Conservation (phyloP, 106 monocot species). For the Dendrobium officinale region DNA sequence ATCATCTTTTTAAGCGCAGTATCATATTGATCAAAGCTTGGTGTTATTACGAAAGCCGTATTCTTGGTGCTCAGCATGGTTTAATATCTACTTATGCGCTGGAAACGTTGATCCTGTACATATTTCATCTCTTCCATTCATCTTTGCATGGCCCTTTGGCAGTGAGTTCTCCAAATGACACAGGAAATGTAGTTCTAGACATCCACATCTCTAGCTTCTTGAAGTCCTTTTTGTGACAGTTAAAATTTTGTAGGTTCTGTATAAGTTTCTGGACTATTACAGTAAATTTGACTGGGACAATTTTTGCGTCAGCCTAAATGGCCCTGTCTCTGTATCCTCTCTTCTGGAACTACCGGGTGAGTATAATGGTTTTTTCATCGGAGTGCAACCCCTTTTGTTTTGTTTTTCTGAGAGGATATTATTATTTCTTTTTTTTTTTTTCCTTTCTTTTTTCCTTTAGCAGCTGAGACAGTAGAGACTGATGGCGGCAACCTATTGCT, state of each 20-base stretch:
- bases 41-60: slow-evolving; percentile 97
- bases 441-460: neutral
- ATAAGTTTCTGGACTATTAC: slow-evolving; percentile 81
- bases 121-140: slow-evolving; percentile 75
- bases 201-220: neutral
- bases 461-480: slow-evolving; percentile 55
- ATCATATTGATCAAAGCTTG: slow-evolving; percentile 91
- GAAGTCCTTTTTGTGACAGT: neutral
- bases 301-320: slow-evolving; percentile 59
- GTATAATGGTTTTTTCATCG: slow-evolving; percentile 2
- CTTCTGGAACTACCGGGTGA: slow-evolving; percentile 66
- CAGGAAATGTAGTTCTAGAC: neutral
- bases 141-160: slow-evolving; percentile 66
- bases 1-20: slow-evolving; percentile 84
- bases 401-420: too few species aligned
- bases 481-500: slow-evolving; percentile 47
- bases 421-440: neutral
- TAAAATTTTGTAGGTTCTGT: slow-evolving; percentile 61
- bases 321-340: slow-evolving; percentile 60
- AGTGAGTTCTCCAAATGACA: slow-evolving; percentile 31
- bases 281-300: slow-evolving; percentile 93
- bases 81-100: slow-evolving; percentile 96
- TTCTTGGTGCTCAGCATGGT: slow-evolving; percentile 95
- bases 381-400: too few species aligned
- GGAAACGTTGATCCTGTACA: slow-evolving; percentile 78